Percentiles rank a stretch among this genome's conserved stretches.
phyloP scores from a whole-genome alignment of 345 rosid species.

The Ceriops zippeliana region DNA sequence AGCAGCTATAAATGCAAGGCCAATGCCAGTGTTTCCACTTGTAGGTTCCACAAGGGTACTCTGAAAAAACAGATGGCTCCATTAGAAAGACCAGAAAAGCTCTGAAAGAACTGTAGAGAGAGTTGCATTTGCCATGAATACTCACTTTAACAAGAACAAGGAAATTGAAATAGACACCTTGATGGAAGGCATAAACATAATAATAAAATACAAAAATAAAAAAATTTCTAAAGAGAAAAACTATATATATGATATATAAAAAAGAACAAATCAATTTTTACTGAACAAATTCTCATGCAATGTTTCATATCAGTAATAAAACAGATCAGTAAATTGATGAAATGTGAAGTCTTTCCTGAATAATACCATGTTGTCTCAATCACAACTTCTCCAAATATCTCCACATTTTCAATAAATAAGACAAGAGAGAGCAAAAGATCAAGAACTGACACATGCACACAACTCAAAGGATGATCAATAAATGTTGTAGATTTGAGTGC shows the following conservation, averaged over 20 bases:
- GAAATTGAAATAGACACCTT: too few species aligned
- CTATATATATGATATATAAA: too few species aligned
- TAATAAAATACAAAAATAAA: neutral
- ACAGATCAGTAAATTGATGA: neutral
- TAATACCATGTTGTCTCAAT: neutral
- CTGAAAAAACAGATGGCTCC: slow-evolving; percentile 6
- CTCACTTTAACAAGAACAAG: neutral
- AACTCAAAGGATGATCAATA: neutral
- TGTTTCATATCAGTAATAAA: neutral
- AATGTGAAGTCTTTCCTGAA: neutral
- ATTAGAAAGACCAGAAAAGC: slow-evolving; percentile 7
- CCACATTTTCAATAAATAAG: neutral
- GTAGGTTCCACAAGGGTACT: slow-evolving; percentile 34
- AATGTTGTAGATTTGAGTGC: neutral
- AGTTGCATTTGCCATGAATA: neutral
- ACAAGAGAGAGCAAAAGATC: neutral
- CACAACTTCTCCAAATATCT: neutral
- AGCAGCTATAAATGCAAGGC: slow-evolving; percentile 36
- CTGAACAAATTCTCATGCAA: neutral
- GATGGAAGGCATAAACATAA: neutral
- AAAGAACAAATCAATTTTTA: too few species aligned
- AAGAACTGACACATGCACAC: neutral
- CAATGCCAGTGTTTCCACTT: slow-evolving; percentile 39
- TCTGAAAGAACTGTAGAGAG: neutral
- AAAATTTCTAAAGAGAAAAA: too few species aligned